Percentiles rank a stretch among this genome's conserved stretches.
phyloP scores from a whole-genome alignment of 768 basidiomycete species.

The Leucosporidium yakuticum region DNA sequence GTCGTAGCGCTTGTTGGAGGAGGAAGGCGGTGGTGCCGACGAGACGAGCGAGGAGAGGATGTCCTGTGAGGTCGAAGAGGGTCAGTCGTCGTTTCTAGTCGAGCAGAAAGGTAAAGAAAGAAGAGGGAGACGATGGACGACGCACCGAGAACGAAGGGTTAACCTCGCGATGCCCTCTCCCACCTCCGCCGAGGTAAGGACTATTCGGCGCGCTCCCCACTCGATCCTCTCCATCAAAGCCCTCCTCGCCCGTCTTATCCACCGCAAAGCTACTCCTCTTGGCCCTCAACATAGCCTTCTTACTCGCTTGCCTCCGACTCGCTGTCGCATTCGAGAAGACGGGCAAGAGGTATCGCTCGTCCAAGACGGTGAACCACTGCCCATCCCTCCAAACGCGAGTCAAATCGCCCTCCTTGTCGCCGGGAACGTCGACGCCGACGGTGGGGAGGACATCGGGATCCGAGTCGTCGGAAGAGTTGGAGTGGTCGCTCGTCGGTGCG shows the following conservation, averaged over 20 bases:
- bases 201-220: neutral
- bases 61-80: too few relatives aligned
- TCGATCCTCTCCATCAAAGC: conserved; percentile 13
- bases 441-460: conserved; percentile 38
- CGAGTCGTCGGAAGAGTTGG: conserved; percentile 31
- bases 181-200: conserved; percentile 7
- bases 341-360: conserved; percentile 84
- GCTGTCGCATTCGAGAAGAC: conserved; percentile 37
- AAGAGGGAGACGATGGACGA: too few relatives aligned
- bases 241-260: neutral
- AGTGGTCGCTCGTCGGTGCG: neutral
- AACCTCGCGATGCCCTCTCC: conserved; percentile 11
- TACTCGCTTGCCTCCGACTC: conserved; percentile 18
- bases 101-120: too few relatives aligned
- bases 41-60: too few relatives aligned
- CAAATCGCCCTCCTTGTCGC: conserved; percentile 31
- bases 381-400: conserved; percentile 55
- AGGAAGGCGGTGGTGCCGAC: too few relatives aligned
- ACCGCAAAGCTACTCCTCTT: conserved; percentile 20
- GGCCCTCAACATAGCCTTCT: conserved; percentile 20
- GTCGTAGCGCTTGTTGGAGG: too few relatives aligned
- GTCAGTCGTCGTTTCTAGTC: too few relatives aligned
- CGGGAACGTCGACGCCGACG: conserved; percentile 1
- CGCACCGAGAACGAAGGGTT: conserved; percentile 1
- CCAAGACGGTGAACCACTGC: conserved; percentile 91